These are phyloP conservation scores for Aphanomyces invadans DNA, from an alignment of 352 stramenopile genomes.

Conservation along the genomic window DNA sequence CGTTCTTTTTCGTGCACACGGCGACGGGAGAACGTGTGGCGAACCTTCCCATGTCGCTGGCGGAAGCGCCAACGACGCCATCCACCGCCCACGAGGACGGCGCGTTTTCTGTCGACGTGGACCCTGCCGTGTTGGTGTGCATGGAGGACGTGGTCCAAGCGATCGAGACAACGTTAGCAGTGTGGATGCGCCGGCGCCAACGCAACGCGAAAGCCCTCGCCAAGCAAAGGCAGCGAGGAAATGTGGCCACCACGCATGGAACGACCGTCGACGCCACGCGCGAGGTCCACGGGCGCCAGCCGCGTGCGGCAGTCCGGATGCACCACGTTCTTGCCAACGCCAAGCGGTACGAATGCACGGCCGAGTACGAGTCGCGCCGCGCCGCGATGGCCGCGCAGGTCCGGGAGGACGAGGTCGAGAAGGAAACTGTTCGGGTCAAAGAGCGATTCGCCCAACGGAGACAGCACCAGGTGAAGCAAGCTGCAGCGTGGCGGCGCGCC, in stretches of 20 bases:
- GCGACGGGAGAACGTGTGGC: constrained; percentile 12
- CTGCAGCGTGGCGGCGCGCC: not conserved
- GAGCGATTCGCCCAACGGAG: not conserved
- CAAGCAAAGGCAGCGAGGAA: not conserved
- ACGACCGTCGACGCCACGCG: too few relatives aligned
- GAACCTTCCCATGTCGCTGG: not conserved
- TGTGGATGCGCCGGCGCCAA: constrained; percentile 12
- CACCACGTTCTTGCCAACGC: not conserved
- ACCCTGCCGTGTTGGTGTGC: not conserved
- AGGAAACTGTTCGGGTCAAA: not conserved
- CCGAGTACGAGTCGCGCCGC: not conserved
- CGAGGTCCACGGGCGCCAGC: not conserved
- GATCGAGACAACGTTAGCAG: not conserved
- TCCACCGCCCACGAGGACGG: not conserved
- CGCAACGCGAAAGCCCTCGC: constrained; percentile 17
- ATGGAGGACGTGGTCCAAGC: not conserved
- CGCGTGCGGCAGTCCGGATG: not conserved
- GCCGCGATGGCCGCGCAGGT: not conserved
- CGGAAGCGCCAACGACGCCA: not conserved
- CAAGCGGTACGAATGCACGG: not conserved
- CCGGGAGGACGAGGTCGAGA: constrained; percentile 4
- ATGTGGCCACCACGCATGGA: not conserved
- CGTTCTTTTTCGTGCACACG: constrained; percentile 18
- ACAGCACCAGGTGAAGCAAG: constrained; percentile 2
- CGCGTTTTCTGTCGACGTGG: not conserved